phyloP scores from a whole-genome alignment of 2,329 filamentous ascomycete species.

The Ambrosiella beaveri region DNA sequence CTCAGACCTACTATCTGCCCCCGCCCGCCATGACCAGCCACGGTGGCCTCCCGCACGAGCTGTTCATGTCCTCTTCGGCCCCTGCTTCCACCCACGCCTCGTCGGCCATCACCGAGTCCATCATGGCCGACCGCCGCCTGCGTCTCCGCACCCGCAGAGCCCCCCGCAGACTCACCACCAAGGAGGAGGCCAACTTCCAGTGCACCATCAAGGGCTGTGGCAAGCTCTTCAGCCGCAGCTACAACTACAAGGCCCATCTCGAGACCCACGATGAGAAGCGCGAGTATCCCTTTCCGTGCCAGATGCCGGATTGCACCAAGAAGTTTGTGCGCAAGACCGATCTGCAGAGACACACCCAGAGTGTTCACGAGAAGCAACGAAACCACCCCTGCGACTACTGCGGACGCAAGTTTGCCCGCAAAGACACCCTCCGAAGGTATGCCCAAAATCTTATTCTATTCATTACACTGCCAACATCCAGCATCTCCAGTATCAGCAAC shows the following conservation, averaged over 20 bases:
- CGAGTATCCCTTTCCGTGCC: conserved; percentile 54
- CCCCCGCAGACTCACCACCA: conserved; percentile 39
- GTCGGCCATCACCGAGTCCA: not conserved
- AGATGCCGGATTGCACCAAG: conserved; percentile 46
- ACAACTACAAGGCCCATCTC: conserved; percentile 77
- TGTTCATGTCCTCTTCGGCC: not conserved
- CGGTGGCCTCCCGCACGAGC: not conserved
- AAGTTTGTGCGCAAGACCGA: conserved; percentile 74
- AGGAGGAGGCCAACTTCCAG: conserved; percentile 52
- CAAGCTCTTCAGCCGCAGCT: conserved; percentile 64
- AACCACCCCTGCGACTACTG: conserved; percentile 57
- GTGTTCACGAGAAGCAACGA: conserved; percentile 57
- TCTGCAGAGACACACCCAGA: conserved; percentile 43
- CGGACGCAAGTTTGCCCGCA: conserved; percentile 54
- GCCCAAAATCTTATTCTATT: conserved; percentile 13
- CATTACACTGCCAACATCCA: not conserved
- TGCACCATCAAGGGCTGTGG: conserved; percentile 55
- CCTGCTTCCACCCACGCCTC: conserved; percentile 14
- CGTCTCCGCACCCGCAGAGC: conserved; percentile 19
- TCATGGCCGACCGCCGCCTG: conserved; percentile 4
- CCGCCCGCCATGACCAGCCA: not conserved
- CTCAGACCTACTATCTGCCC: conserved; percentile 11
- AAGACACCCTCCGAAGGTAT: conserved; percentile 68
- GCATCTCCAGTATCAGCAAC: not conserved
- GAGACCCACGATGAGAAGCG: conserved; percentile 64